These are phyloP conservation scores for Capsicum rhomboideum DNA, from an alignment of 257 asterid species.

Conservation along the genomic window DNA sequence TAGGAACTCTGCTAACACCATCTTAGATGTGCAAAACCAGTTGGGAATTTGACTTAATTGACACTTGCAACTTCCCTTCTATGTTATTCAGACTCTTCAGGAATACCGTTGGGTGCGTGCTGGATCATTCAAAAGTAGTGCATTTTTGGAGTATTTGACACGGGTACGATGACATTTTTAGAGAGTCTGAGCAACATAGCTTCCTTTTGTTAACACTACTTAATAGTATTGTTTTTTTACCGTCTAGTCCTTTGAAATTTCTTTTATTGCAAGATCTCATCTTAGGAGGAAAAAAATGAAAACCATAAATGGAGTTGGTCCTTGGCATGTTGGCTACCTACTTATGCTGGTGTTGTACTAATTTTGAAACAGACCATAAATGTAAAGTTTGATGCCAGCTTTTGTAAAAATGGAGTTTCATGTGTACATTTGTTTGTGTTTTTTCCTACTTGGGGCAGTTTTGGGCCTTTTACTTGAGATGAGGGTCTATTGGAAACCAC, in stretches of 20 bases:
- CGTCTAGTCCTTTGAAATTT: neutral
- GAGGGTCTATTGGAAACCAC: too few relatives aligned
- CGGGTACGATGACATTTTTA: neutral
- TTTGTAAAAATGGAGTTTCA: neutral
- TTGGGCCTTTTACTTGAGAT: neutral
- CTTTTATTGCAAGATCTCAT: neutral
- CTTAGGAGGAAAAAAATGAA: neutral
- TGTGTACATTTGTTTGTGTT: neutral
- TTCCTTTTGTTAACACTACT: neutral
- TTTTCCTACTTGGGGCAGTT: neutral
- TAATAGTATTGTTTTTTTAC: neutral
- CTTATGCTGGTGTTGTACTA: neutral
- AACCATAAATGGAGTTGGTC: too few relatives aligned
- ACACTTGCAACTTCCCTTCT: too few relatives aligned
- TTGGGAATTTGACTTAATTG: conserved; percentile 39
- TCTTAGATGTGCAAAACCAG: conserved; percentile 62
- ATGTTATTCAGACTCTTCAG: neutral
- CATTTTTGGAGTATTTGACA: neutral
- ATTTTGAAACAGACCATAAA: neutral
- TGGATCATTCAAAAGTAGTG: neutral
- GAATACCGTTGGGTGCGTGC: neutral
- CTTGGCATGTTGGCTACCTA: neutral
- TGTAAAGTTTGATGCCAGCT: neutral
- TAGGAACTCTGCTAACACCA: conserved; percentile 56
- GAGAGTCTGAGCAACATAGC: neutral